Conservation (phyloP, 345 rosid genomes). For the Hibiscus tridactylites region DNA sequence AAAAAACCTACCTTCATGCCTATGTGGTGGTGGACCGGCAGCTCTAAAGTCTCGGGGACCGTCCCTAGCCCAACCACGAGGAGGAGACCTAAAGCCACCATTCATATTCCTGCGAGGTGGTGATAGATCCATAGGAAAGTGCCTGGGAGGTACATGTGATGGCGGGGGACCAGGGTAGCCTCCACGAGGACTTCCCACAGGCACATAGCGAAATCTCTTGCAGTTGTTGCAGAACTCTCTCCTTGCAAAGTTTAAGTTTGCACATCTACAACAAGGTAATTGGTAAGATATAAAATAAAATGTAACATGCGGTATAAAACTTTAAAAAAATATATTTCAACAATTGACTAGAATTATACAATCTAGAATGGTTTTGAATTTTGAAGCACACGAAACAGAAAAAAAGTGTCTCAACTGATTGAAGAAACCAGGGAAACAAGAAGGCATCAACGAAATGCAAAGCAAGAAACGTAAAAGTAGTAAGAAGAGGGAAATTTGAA, state of each 20-base stretch:
- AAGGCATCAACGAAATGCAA: background rate
- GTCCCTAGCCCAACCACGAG: conserved; percentile 43
- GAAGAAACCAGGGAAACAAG: background rate
- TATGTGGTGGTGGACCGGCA: conserved; percentile 41
- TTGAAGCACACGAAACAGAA: background rate
- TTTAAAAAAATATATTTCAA: background rate
- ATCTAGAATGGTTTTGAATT: background rate
- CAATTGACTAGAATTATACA: background rate
- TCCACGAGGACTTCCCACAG: conserved; percentile 57
- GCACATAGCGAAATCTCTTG: conserved; percentile 52
- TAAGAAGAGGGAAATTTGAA: background rate
- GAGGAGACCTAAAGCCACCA: conserved; percentile 51
- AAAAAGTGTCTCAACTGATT: background rate
- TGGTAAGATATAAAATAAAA: background rate
- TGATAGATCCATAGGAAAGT: conserved; percentile 48
- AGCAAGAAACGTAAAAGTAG: background rate
- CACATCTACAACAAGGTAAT: conserved; percentile 38
- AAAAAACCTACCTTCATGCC: conserved; percentile 59
- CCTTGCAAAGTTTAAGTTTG: conserved; percentile 59
- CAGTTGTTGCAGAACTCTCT: conserved; percentile 46
- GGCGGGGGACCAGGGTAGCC: conserved; percentile 43
- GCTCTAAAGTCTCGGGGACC: conserved; percentile 54
- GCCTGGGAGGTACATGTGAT: conserved; percentile 39
- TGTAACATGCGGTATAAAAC: background rate
- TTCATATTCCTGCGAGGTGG: conserved; percentile 46